Percentiles rank a stretch among this genome's conserved stretches.
These are phyloP conservation scores for Podaxis rugospora DNA, from an alignment of 768 basidiomycete species.

Conservation along the genomic window DNA sequence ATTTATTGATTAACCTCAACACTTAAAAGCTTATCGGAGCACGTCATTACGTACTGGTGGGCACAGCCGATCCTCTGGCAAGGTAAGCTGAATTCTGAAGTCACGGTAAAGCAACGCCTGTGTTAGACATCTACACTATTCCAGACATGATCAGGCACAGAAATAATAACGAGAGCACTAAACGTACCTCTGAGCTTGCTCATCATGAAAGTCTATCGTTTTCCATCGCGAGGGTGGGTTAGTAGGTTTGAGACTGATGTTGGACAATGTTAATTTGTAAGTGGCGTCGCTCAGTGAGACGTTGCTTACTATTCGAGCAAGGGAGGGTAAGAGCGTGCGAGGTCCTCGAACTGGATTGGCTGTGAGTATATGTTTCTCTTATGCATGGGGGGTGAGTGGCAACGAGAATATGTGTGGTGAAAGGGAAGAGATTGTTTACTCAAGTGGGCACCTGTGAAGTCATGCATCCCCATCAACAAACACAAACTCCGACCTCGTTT, in stretches of 20 bases:
- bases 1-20: neutral
- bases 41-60: constrained; percentile 62
- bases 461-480: constrained; percentile 7
- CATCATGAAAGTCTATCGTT: constrained; percentile 74
- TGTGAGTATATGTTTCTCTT: constrained; percentile 8
- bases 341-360: constrained; percentile 6
- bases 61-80: constrained; percentile 76
- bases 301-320: constrained; percentile 1
- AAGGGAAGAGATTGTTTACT: constrained; percentile 3
- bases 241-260: constrained; percentile 4
- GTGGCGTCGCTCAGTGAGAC: neutral
- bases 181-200: constrained; percentile 61
- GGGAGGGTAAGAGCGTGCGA: constrained; percentile 6
- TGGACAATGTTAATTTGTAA: neutral
- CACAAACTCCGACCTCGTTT: neutral
- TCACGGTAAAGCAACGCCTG: constrained; percentile 73
- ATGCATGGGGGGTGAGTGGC: constrained; percentile 8
- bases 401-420: neutral
- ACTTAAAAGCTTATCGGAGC: neutral
- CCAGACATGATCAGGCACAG: constrained; percentile 4
- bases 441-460: constrained; percentile 7
- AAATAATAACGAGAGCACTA: neutral
- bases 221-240: constrained; percentile 7
- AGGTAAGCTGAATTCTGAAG: constrained; percentile 55
- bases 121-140: constrained; percentile 61